phyloP scores from a whole-genome alignment of 345 rosid genomes.

The Jatropha curcas region DNA sequence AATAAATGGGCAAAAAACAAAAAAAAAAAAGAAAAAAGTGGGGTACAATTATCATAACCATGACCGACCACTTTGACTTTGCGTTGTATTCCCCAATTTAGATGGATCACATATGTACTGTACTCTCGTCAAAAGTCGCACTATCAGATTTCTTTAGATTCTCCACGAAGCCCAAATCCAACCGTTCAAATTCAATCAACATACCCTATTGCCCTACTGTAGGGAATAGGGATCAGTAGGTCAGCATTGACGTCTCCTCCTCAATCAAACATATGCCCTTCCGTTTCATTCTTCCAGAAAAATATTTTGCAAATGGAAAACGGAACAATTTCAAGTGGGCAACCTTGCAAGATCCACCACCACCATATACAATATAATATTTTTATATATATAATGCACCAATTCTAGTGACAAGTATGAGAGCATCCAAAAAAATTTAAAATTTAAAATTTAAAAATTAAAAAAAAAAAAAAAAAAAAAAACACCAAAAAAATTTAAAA shows the following conservation, averaged over 20 bases:
- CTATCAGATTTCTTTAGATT: background rate
- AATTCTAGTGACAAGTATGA: constrained; percentile 13
- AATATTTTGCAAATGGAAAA: constrained; percentile 22
- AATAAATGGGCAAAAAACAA: too few species aligned
- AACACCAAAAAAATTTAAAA: too few species aligned
- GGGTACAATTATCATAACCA: background rate
- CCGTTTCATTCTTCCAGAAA: constrained; percentile 4
- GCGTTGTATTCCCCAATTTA: background rate
- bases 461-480: background rate
- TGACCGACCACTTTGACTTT: constrained; percentile 19
- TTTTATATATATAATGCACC: background rate
- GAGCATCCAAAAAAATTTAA: constrained; percentile 16
- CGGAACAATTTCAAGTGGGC: constrained; percentile 34
- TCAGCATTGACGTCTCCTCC: too few species aligned
- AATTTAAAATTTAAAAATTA: too few species aligned
- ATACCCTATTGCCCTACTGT: too few species aligned
- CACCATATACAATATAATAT: too few species aligned
- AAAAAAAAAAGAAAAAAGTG: background rate
- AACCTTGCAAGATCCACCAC: constrained; percentile 41
- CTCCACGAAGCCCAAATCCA: constrained; percentile 8
- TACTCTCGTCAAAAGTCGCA: background rate
- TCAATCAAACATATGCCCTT: too few species aligned
- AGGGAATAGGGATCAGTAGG: too few species aligned
- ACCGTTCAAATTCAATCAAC: too few species aligned
- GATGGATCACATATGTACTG: background rate